These are phyloP conservation scores for Zasmidium cellare DNA, from an alignment of 2,329 filamentous ascomycete species.

Conservation along the genomic window DNA sequence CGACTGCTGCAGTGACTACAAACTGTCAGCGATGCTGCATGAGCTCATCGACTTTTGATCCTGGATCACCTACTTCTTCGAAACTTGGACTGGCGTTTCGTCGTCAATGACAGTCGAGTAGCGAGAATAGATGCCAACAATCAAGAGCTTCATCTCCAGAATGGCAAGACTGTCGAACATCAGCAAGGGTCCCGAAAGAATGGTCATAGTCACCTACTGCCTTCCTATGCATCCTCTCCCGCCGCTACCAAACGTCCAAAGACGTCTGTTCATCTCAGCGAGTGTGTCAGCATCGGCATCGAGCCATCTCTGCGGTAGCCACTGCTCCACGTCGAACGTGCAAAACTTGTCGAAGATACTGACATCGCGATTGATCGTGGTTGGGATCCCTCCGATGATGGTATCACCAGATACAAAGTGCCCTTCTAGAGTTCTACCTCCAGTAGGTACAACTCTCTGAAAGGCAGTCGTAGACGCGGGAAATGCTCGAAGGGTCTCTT, in stretches of 20 bases:
- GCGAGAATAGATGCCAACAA: background rate
- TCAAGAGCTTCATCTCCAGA: background rate
- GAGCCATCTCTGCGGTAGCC: background rate
- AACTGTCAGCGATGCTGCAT: background rate
- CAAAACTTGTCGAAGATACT: background rate
- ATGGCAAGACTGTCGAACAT: background rate
- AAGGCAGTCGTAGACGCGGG: background rate
- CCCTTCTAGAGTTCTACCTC: background rate
- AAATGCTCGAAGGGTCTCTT: background rate
- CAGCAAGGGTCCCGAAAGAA: background rate
- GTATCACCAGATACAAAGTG: background rate
- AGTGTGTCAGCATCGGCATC: background rate
- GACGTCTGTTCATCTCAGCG: constrained; percentile 1
- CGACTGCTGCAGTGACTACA: background rate
- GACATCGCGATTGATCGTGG: background rate
- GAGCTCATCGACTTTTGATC: background rate
- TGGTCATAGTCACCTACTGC: background rate
- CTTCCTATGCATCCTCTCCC: constrained; percentile 3
- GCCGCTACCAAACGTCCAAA: constrained; percentile 3
- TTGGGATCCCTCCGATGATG: background rate
- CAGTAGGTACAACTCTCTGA: background rate
- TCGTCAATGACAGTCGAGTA: background rate
- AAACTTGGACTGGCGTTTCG: background rate
- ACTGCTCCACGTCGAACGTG: background rate
- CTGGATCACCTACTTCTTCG: background rate